phyloP scores from a whole-genome alignment of 2,329 filamentous ascomycete species.

The Akanthomyces muscarius region DNA sequence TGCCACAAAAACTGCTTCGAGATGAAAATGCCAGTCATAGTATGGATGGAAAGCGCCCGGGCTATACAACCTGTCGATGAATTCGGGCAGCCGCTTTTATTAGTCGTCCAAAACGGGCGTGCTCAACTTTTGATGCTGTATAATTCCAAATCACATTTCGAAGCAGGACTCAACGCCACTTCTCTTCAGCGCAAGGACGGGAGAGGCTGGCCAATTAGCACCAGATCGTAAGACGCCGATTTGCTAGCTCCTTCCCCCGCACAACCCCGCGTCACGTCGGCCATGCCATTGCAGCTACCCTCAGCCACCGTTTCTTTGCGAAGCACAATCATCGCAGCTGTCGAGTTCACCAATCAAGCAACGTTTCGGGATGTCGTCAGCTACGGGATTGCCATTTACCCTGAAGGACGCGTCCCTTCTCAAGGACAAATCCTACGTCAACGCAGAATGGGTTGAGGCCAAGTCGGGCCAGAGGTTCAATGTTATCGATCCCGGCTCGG shows the following conservation, averaged over 20 bases:
- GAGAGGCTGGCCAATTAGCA: background rate
- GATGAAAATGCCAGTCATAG: too few species aligned
- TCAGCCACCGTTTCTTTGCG: background rate
- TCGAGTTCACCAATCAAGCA: background rate
- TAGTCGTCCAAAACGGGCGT: background rate
- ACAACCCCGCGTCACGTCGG: conserved; percentile 6
- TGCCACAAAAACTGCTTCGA: background rate
- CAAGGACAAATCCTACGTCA: conserved; percentile 46
- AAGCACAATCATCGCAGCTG: background rate
- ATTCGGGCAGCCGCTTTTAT: background rate
- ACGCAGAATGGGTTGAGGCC: conserved; percentile 44
- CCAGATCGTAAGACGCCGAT: background rate
- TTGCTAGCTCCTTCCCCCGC: conserved; percentile 5
- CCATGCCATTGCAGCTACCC: background rate
- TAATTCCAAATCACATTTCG: background rate
- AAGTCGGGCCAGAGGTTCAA: conserved; percentile 46
- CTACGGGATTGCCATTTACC: conserved; percentile 33
- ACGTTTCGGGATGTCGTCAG: background rate
- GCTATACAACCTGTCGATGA: background rate
- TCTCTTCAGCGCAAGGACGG: too few species aligned
- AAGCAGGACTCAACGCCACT: background rate
- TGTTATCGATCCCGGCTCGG: conserved; percentile 50
- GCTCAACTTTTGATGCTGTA: background rate
- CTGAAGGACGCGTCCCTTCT: conserved; percentile 46
- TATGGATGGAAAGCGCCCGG: background rate